These are phyloP conservation scores for Phytophthora sp. DNA, from an alignment of 352 stramenopile genomes.

Conservation along the genomic window DNA sequence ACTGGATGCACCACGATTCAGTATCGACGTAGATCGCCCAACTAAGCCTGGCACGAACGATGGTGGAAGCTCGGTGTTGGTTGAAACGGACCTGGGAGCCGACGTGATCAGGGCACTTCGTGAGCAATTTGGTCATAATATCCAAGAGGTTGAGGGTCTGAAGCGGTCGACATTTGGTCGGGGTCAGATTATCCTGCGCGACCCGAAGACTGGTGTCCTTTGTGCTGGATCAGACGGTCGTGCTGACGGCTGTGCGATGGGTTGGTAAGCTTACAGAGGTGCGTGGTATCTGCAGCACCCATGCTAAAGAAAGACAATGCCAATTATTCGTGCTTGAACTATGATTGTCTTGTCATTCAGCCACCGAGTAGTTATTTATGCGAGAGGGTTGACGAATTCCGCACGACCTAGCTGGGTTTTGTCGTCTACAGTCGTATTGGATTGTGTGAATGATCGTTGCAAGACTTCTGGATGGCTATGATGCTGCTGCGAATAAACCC, in stretches of 20 bases:
- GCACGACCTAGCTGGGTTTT: background rate
- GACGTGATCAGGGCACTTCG: constrained; percentile 76
- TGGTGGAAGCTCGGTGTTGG: constrained; percentile 64
- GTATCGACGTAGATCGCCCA: constrained; percentile 80
- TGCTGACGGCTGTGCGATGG: constrained; percentile 94
- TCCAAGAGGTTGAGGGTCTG: constrained; percentile 32
- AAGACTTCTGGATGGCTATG: constrained; percentile 25
- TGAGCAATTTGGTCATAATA: constrained; percentile 76
- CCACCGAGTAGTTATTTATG: constrained; percentile 7
- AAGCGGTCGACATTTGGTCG: constrained; percentile 70
- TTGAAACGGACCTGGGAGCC: constrained; percentile 85
- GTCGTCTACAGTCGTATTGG: background rate
- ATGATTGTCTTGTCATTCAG: background rate
- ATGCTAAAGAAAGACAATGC: constrained; percentile 29
- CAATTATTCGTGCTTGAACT: background rate
- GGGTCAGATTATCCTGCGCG: constrained; percentile 86
- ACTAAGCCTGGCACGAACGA: constrained; percentile 49
- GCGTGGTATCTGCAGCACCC: background rate
- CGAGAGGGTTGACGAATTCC: constrained; percentile 5
- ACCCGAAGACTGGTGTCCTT: constrained; percentile 87
- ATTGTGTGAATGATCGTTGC: constrained; percentile 23
- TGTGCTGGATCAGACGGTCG: constrained; percentile 95
- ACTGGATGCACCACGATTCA: constrained; percentile 95
- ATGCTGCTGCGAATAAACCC: background rate
- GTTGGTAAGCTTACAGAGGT: constrained; percentile 51